Conservation (phyloP, 805 yeast genomes). For the Kockiozyma suomiensis region DNA sequence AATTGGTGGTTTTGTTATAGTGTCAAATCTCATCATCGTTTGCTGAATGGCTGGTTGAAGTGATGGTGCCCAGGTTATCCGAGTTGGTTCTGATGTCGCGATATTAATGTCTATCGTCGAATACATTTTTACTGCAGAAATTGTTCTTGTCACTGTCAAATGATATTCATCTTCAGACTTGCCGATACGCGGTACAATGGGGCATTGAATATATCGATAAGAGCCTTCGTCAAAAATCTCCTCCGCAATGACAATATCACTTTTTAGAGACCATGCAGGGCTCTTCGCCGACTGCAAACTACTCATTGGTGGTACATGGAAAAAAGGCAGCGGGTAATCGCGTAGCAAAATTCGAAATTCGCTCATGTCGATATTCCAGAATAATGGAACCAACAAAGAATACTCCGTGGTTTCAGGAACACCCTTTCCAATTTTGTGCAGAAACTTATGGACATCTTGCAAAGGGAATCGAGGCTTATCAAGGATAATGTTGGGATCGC, state of each 20-base stretch:
- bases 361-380: constrained; percentile 55
- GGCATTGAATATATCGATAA: constrained; percentile 62
- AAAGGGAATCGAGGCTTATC: constrained; percentile 56
- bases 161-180: constrained; percentile 45
- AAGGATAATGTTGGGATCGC: constrained; percentile 53
- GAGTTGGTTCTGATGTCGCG: constrained; percentile 58
- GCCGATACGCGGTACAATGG: constrained; percentile 53
- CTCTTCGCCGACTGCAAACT: constrained; percentile 41
- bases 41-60: constrained; percentile 84
- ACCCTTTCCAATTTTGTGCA: constrained; percentile 78
- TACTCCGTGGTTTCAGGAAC: constrained; percentile 71
- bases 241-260: constrained; percentile 73
- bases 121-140: constrained; percentile 73
- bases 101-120: constrained; percentile 61
- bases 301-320: constrained; percentile 64
- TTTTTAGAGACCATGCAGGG: constrained; percentile 49
- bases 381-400: constrained; percentile 68
- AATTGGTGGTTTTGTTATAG: constrained; percentile 84
- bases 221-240: constrained; percentile 57
- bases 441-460: constrained; percentile 58
- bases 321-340: constrained; percentile 84
- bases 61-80: constrained; percentile 82
- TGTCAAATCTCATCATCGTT: constrained; percentile 72
- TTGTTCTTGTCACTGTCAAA: constrained; percentile 69
- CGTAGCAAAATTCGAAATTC: constrained; percentile 73